Base-by-base conservation (phyloP, 306 rosid genomes). In the Trifolium dubium region DNA sequence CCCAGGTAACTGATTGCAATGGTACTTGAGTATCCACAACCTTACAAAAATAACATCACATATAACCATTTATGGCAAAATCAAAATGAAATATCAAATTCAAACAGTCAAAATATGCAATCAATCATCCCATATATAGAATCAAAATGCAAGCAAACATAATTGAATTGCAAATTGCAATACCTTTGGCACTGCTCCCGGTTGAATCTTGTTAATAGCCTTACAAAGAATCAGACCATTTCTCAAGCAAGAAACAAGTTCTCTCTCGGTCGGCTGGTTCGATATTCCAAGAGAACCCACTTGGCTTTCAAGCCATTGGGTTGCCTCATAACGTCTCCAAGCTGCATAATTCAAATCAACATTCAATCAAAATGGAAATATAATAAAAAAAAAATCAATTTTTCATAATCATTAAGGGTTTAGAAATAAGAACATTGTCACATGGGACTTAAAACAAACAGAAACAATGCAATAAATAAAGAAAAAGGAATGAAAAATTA, bases 161-260 rank as follows among this genome's bases (percentile, higher is more conserved):
- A 23, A 23, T 23, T 23, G 23, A 1, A 23, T 23, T 23, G 23
- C 2, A 32, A 31, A 59, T 13, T 44, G 79, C 77, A 85, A 80
- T 81, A 89, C 99, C 94, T 86, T 94, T 29, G 90, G 85, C 31
- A 94, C 89, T 67, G 92, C 86, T 71, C 97, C 96, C 17, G 96
- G 96, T 71, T 88, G 86, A 74, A 94, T 92, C 88, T 89, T 94
- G 90, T 94, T 94, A 37, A 94, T 87, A 68, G 90, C 95, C 19
- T 92, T 92, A 83, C 99, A 94, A 51, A 94, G 80, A 61, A 89
- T 64, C 50, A 80, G 75, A 74, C 99, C 97, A 87, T 87, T 92
- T 88, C 96, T 89, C 69, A 94, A 78, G 88, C 92, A 89, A 92
- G 92, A 92, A 89, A 94, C 80, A 51, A 94, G 89, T 60, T 88